phyloP scores from a whole-genome alignment of 768 basidiomycete species.

The Boletus eberwhitei region DNA sequence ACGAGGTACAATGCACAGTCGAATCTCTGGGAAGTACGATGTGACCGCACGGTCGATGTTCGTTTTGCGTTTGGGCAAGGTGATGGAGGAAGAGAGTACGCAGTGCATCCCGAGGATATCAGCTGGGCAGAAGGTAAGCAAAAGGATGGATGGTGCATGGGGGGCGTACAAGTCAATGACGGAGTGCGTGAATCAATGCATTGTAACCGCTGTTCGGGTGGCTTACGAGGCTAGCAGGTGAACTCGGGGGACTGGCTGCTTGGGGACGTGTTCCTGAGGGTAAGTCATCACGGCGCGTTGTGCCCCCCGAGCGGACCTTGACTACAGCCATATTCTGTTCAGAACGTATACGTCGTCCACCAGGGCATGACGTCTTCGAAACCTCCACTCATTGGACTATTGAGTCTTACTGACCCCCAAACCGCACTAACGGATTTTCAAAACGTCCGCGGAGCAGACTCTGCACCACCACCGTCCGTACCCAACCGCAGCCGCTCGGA shows the following conservation, averaged over 20 bases:
- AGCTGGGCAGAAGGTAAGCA: slow-evolving; percentile 44
- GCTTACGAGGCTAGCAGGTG: slow-evolving; percentile 32
- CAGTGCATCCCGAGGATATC: slow-evolving; percentile 50
- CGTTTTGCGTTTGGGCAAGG: slow-evolving; percentile 44
- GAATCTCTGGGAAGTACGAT: slow-evolving; percentile 48
- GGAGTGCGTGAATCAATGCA: slow-evolving; percentile 30
- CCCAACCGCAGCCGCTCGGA: neutral
- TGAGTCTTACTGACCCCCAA: slow-evolving; percentile 40
- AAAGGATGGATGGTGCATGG: slow-evolving; percentile 50
- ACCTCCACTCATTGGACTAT: slow-evolving; percentile 45
- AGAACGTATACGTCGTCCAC: slow-evolving; percentile 57
- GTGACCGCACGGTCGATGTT: slow-evolving; percentile 45
- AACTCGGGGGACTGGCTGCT: slow-evolving; percentile 59
- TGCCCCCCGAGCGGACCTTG: neutral
- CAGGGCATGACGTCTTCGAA: slow-evolving; percentile 38
- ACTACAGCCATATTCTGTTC: slow-evolving; percentile 3
- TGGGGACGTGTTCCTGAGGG: slow-evolving; percentile 57
- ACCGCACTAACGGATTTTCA: slow-evolving; percentile 39
- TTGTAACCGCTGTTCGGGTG: neutral
- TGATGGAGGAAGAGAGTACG: slow-evolving; percentile 34
- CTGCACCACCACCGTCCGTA: slow-evolving; percentile 23
- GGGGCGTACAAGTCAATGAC: slow-evolving; percentile 55
- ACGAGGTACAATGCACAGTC: slow-evolving; percentile 34
- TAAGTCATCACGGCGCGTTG: slow-evolving; percentile 23
- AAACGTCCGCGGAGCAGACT: slow-evolving; percentile 41